Evolutionary conservation across 2,329 filamentous ascomycete genomes (phyloP), one percentile per base, ranked within the genome.

Genomic region (Phialophora chinensis): DNA sequence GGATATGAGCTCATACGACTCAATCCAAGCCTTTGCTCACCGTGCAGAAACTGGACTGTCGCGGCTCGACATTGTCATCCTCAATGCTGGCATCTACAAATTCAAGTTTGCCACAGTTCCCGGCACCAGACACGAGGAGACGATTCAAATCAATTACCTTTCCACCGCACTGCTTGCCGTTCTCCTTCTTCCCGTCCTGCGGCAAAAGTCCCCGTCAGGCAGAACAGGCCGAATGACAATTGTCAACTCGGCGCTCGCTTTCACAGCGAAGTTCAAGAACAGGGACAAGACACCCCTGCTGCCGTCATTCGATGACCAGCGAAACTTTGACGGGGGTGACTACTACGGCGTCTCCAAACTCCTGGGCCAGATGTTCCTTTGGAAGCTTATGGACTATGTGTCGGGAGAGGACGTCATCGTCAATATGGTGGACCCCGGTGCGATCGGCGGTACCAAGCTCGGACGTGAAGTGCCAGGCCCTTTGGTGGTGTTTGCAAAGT

Each of bases 1-100:
- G n/a, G 83, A 87, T 54, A 81, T 86, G 78, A 61, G 65, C 4
- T 80, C 77, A 0, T 84, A 85, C 58, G 73, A 77, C 1, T 84
- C 82, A 1, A 74, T 86, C 0, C 74, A 76, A 33, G 72, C 68
- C 0, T 86, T 86, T 63, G 78, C 75, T 0, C 60, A 60, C 0
- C 76, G 77, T 1, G 76, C 77, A 20, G 70, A 77, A 10, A 74
- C 53, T 3, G 72, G 77, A 0, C 74, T 83, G 1, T 35, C 72
- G 0, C 75, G 77, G 17, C 69, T 85, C 7, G 81, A 85, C 68
- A 77, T 82, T 14, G 78, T 74, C 7, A 75, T 85, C 42, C 74
- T 83, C 4, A 85, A 84, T 66, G 82, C 82, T 2, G 83, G 78
- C 0, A 35, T 81, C 4, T 62, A 68, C 20, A 72, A 69, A 4